phyloP scores from a whole-genome alignment of 1,284 basidiomycete species.

The Ganoderma sinense region DNA sequence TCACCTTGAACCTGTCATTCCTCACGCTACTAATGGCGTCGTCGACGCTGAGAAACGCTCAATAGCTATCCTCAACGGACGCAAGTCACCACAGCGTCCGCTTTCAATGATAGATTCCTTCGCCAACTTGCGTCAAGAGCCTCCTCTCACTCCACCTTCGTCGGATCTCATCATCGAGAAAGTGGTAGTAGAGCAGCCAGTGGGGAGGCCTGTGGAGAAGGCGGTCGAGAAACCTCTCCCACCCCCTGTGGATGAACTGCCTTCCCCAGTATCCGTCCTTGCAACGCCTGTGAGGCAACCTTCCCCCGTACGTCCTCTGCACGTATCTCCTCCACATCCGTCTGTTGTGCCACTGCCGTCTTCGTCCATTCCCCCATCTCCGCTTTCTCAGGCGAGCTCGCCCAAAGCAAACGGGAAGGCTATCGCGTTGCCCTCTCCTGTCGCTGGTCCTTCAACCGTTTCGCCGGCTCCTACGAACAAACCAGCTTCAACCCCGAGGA shows the following conservation, averaged over 20 bases:
- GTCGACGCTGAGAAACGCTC: conserved; percentile 29
- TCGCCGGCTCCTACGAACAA: conserved; percentile 28
- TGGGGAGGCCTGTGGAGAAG: neutral
- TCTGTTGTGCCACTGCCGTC: conserved; percentile 13
- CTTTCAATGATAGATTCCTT: conserved; percentile 32
- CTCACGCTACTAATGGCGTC: conserved; percentile 24
- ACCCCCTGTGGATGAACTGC: conserved; percentile 13
- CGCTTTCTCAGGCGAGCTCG: conserved; percentile 18
- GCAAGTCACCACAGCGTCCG: conserved; percentile 24
- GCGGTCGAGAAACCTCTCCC: conserved; percentile 19
- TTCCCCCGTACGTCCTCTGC: conserved; percentile 7
- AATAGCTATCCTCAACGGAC: conserved; percentile 23
- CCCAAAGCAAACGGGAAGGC: conserved; percentile 26
- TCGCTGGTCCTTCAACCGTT: conserved; percentile 33
- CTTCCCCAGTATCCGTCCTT: conserved; percentile 13
- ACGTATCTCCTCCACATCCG: conserved; percentile 15
- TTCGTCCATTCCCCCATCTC: conserved; percentile 6
- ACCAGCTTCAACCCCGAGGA: conserved; percentile 44
- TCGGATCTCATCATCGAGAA: conserved; percentile 7
- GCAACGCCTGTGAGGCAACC: conserved; percentile 8
- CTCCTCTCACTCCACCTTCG: neutral
- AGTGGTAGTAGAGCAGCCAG: neutral
- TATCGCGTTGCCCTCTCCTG: conserved; percentile 23
- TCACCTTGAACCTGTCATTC: conserved; percentile 31
- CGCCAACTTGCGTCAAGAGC: conserved; percentile 19